A percentile compares a stretch with the other conserved stretches of the same genome.
Conservation (phyloP, 306 rosid genomes). For the Sphenostylis stenocarpa region DNA sequence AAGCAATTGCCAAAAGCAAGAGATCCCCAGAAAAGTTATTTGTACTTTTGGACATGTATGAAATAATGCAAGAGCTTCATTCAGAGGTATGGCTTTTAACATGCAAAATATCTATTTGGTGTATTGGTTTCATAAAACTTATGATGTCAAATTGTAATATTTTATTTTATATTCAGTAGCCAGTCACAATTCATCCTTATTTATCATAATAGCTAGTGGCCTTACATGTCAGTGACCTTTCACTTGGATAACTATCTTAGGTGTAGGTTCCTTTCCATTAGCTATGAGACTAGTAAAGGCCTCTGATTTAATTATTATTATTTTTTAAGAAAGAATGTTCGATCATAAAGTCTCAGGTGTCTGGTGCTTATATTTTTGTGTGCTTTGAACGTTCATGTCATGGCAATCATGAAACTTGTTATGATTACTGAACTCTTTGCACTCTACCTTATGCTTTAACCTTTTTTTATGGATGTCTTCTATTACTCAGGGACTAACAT, state of each 20-base stretch:
- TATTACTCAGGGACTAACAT: not conserved
- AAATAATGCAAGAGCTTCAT: conserved; percentile 96
- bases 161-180: conserved; percentile 9
- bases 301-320: not conserved
- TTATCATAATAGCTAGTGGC: not conserved
- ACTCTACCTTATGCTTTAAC: not conserved
- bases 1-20: conserved; percentile 95
- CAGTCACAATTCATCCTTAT: not conserved
- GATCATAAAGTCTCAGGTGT: not conserved
- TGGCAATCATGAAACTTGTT: not conserved
- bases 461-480: not conserved
- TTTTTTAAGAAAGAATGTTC: not conserved
- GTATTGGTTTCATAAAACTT: conserved; percentile 14
- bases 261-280: not conserved
- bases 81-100: conserved; percentile 65
- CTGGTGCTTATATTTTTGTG: not conserved
- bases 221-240: conserved; percentile 12
- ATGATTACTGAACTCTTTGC: not conserved
- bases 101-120: not conserved
- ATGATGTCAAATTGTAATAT: not conserved
- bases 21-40: conserved; percentile 95
- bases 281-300: not conserved
- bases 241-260: not conserved
- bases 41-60: conserved; percentile 97
- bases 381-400: conserved; percentile 3